Evolutionary conservation across 306 rosid species (phyloP).

Genomic region (Astragalus membranaceus): DNA sequence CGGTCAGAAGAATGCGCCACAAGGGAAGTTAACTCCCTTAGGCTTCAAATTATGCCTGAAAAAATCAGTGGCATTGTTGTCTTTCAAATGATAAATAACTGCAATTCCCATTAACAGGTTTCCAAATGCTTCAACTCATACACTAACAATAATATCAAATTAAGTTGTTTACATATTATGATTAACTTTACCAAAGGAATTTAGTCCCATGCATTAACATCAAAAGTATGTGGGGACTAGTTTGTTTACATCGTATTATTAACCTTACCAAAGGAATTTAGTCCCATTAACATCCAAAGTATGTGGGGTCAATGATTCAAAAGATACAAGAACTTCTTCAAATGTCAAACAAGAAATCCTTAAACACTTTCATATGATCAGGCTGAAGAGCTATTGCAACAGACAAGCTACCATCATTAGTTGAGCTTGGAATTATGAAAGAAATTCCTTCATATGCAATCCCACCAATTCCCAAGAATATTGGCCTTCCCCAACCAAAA

Average conservation of each 20-base stretch:
- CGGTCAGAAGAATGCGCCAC: too few species aligned
- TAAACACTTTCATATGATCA: conserved; percentile 48
- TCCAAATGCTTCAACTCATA: not conserved
- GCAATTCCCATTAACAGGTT: not conserved
- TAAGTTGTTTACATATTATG: not conserved
- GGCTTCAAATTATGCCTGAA: not conserved
- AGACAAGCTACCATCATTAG: conserved; percentile 50
- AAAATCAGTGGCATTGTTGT: not conserved
- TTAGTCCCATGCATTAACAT: not conserved
- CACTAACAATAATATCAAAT: conserved; percentile 8
- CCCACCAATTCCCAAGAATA: too few species aligned
- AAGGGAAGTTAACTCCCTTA: too few species aligned
- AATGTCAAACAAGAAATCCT: conserved; percentile 40
- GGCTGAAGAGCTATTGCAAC: conserved; percentile 52
- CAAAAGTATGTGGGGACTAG: not conserved
- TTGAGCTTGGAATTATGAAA: conserved; percentile 54
- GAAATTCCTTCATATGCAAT: not conserved
- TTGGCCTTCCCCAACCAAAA: conserved; percentile 51
- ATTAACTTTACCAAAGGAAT: too few species aligned
- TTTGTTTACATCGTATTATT: not conserved
- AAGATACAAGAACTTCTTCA: conserved; percentile 5
- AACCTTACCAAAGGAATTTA: too few species aligned
- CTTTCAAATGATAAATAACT: not conserved
- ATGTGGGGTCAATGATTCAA: not conserved
- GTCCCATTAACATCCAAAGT: not conserved